phyloP scores from a whole-genome alignment of 495 filamentous ascomycete species.

The Talaromyces borbonicus region DNA sequence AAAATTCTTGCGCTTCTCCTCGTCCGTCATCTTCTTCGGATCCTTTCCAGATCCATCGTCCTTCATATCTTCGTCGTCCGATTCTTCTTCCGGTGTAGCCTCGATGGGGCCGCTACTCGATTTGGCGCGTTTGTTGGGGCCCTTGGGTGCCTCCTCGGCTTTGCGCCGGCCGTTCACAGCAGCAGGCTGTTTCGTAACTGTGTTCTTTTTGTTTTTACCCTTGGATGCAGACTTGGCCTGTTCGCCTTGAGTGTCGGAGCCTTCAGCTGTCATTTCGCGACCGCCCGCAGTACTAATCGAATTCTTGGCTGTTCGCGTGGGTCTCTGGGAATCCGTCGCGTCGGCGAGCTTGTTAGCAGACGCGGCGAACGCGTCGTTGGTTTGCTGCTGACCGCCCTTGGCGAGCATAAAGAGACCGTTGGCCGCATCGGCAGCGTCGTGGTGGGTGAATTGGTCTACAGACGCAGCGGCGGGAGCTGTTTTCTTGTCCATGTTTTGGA shows the following conservation, averaged over 20 bases:
- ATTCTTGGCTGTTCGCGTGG: constrained; percentile 23
- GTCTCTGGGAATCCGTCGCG: constrained; percentile 13
- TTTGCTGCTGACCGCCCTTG: constrained; percentile 49
- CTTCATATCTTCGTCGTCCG: constrained; percentile 46
- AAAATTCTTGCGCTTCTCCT: constrained; percentile 98
- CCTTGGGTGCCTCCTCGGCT: constrained; percentile 65
- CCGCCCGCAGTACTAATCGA: constrained; percentile 15
- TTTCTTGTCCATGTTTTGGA: constrained; percentile 42
- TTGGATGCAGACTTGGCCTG: constrained; percentile 51
- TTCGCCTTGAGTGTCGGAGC: constrained; percentile 65
- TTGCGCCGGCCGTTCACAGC: constrained; percentile 61
- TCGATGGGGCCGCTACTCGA: constrained; percentile 41
- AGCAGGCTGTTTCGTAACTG: constrained; percentile 31
- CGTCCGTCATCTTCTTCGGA: constrained; percentile 92
- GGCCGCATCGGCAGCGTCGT: constrained; percentile 87
- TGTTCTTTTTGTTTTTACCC: constrained; percentile 60
- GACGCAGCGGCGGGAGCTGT: constrained; percentile 28
- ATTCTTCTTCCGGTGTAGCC: constrained; percentile 32
- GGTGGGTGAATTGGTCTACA: constrained; percentile 63
- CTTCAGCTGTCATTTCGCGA: constrained; percentile 57
- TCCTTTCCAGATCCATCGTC: constrained; percentile 32
- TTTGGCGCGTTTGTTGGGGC: constrained; percentile 64
- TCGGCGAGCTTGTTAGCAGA: constrained; percentile 32
- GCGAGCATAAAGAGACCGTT: constrained; percentile 92
- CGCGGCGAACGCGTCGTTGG: constrained; percentile 41